Conservation (phyloP, 768 basidiomycete species). For the Calocybe gangraenosa region DNA sequence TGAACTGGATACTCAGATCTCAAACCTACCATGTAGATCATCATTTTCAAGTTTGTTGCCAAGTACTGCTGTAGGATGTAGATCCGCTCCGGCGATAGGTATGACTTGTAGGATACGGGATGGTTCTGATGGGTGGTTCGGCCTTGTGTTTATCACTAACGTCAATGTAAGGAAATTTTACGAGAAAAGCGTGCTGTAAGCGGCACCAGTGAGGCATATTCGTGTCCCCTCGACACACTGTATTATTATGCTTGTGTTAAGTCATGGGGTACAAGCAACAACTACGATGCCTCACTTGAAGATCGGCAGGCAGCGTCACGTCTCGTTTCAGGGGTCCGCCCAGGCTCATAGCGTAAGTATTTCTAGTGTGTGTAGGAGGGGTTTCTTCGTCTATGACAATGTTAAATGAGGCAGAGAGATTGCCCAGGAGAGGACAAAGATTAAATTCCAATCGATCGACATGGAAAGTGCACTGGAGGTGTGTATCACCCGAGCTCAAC, state of each 20-base stretch:
- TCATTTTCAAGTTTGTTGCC: constrained; percentile 12
- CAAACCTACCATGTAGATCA: constrained; percentile 11
- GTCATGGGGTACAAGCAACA: background rate
- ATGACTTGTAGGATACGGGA: constrained; percentile 30
- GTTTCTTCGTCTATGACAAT: constrained; percentile 21
- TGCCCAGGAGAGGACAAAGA: constrained; percentile 23
- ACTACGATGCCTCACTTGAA: constrained; percentile 21
- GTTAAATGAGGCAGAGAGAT: constrained; percentile 5
- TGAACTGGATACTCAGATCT: background rate
- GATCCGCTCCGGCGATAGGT: constrained; percentile 21
- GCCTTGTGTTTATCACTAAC: constrained; percentile 25
- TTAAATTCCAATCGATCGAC: constrained; percentile 18
- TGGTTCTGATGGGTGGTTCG: constrained; percentile 29
- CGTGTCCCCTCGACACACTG: constrained; percentile 29
- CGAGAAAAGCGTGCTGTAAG: background rate
- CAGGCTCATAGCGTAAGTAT: constrained; percentile 25
- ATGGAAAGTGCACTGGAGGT: constrained; percentile 16
- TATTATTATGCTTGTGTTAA: background rate
- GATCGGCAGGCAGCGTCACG: constrained; percentile 24
- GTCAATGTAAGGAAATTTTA: background rate
- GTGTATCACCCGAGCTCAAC: background rate
- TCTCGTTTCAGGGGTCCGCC: constrained; percentile 19
- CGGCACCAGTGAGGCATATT: constrained; percentile 27
- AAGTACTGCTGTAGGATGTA: constrained; percentile 19
- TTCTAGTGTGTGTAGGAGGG: constrained; percentile 25